A percentile compares a stretch with the other conserved stretches of the same genome.
phyloP scores from a whole-genome alignment of 495 filamentous ascomycete genomes.

The Penicillium cosmopolitanum region DNA sequence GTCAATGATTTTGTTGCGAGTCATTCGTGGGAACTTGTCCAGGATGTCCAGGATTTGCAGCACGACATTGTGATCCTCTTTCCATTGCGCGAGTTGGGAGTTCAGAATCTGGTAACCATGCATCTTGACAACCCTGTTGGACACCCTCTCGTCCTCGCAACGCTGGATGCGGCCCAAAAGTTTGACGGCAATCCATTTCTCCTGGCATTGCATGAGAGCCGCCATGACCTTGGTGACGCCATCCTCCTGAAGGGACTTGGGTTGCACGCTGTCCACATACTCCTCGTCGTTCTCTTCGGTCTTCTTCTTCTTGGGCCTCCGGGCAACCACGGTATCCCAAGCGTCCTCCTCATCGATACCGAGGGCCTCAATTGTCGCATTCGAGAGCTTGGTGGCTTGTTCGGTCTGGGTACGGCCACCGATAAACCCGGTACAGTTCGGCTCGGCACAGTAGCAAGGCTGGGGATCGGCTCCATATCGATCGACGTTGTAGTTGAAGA shows the following conservation, averaged over 20 bases:
- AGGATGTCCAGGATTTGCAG: constrained; percentile 90
- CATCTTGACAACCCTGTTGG: constrained; percentile 89
- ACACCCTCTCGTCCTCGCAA: constrained; percentile 86
- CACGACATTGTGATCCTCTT: constrained; percentile 84
- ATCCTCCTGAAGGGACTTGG: constrained; percentile 80
- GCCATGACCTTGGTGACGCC: constrained; percentile 98
- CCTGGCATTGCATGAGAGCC: constrained; percentile 96
- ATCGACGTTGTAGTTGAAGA: constrained; percentile 99
- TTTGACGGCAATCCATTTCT: constrained; percentile 99
- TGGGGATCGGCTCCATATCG: constrained; percentile 96
- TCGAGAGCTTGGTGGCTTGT: constrained; percentile 86
- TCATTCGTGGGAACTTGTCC: constrained; percentile 84
- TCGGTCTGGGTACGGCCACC: constrained; percentile 98
- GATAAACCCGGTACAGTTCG: constrained; percentile 95
- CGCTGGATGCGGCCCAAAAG: constrained; percentile 85
- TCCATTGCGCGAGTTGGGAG: constrained; percentile 78
- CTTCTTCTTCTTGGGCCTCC: constrained; percentile 92
- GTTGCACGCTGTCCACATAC: constrained; percentile 88
- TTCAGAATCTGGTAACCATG: constrained; percentile 96
- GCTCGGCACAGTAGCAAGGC: constrained; percentile 93
- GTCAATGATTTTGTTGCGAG: constrained; percentile 95
- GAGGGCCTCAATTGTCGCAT: constrained; percentile 90
- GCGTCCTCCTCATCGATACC: constrained; percentile 92
- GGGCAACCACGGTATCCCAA: constrained; percentile 88
- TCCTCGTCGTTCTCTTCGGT: constrained; percentile 93